phyloP scores from a whole-genome alignment of 2,329 filamentous ascomycete species.

The Aspergillus proliferans region DNA sequence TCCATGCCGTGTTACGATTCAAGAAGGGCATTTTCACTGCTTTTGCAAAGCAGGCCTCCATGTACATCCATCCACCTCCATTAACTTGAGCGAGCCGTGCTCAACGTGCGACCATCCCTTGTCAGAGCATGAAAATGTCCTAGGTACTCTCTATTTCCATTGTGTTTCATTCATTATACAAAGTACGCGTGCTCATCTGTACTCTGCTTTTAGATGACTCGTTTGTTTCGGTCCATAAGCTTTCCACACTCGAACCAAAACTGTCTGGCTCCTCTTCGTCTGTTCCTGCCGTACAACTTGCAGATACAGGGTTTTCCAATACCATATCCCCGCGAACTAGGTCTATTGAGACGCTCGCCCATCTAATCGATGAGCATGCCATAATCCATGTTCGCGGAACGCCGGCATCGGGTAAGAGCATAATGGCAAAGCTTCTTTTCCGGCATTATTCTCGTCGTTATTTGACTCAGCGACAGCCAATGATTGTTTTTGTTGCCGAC shows the following conservation, averaged over 20 bases:
- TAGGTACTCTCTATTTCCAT: neutral
- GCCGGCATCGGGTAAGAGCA: constrained; percentile 6
- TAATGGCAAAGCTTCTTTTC: constrained; percentile 5
- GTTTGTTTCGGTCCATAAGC: neutral
- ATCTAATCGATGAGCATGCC: constrained; percentile 3
- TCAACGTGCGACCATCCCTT: neutral
- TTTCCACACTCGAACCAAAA: neutral
- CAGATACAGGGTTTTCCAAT: neutral
- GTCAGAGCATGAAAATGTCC: neutral
- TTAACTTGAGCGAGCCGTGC: neutral
- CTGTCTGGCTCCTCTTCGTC: neutral
- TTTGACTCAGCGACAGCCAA: neutral
- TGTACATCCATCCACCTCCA: neutral
- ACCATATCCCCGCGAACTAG: neutral
- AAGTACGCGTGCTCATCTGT: neutral
- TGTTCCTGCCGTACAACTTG: neutral
- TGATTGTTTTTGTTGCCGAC: neutral
- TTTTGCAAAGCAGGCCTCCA: neutral
- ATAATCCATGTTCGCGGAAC: constrained; percentile 5
- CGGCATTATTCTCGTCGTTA: neutral
- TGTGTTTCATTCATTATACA: neutral
- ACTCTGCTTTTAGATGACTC: neutral
- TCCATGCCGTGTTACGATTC: neutral
- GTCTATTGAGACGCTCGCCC: constrained; percentile 2
- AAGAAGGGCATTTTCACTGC: neutral